phyloP scores from a whole-genome alignment of 805 yeast genomes.

The Candida sanyiensis region DNA sequence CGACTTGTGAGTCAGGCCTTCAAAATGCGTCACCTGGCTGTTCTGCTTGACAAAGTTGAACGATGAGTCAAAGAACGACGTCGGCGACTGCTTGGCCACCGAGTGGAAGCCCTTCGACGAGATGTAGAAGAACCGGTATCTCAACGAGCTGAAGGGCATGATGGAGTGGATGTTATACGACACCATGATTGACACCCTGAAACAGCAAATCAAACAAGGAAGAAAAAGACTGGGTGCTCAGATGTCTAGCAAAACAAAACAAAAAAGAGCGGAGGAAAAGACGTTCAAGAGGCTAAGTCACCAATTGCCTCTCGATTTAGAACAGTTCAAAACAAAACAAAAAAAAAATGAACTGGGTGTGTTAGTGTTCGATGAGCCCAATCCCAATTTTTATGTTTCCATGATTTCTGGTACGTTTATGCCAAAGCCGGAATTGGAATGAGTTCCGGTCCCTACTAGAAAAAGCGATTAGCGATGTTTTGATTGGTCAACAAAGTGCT shows the following conservation, averaged over 20 bases:
- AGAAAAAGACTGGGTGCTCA: too few relatives aligned
- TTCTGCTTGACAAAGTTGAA: conserved; percentile 34
- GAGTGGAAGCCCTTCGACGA: conserved; percentile 33
- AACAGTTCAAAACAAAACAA: neutral
- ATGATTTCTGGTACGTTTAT: neutral
- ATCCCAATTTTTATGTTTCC: neutral
- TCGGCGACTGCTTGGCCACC: conserved; percentile 28
- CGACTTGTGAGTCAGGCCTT: conserved; percentile 18
- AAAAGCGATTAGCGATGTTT: neutral
- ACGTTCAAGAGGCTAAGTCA: too few relatives aligned
- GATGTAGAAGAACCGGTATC: conserved; percentile 31
- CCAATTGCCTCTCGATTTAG: neutral
- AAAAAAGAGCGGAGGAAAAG: too few relatives aligned
- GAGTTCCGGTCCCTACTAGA: neutral
- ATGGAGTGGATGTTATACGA: conserved; percentile 14
- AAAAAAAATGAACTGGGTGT: neutral
- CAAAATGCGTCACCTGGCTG: conserved; percentile 27
- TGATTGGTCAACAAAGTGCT: neutral
- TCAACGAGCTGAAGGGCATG: conserved; percentile 38
- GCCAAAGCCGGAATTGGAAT: neutral
- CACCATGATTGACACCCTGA: conserved; percentile 1
- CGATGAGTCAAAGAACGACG: conserved; percentile 36
- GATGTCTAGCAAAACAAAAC: too few relatives aligned
- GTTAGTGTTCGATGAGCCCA: too few relatives aligned
- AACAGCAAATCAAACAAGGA: too few relatives aligned